A percentile compares a stretch with the other conserved stretches of the same genome.
Evolutionary conservation across 306 rosid genomes (phyloP).

Genomic region (Quercus robur): DNA sequence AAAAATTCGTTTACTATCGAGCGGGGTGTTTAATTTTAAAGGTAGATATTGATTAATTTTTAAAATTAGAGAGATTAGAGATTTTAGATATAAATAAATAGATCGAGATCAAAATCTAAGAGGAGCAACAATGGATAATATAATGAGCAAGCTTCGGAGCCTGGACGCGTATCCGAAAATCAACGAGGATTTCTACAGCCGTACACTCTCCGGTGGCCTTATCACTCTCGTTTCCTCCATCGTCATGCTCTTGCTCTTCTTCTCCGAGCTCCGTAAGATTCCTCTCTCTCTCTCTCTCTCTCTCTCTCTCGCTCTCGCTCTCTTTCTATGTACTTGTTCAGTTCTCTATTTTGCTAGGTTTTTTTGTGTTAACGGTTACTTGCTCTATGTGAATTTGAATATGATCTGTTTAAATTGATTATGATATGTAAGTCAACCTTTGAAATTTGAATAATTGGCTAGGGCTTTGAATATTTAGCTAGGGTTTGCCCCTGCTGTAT

Average conservation of each 20-base stretch:
- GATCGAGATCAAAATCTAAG: too few species aligned
- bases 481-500: neutral
- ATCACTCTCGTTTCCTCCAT: conserved; percentile 85
- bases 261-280: conserved; percentile 87
- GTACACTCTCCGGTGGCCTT: conserved; percentile 96
- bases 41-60: too few species aligned
- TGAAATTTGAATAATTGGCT: neutral
- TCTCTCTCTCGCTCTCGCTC: neutral
- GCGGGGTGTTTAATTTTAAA: too few species aligned
- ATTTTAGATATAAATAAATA: too few species aligned
- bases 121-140: conserved; percentile 47
- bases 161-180: conserved; percentile 95
- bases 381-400: neutral
- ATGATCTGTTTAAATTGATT: neutral
- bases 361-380: neutral
- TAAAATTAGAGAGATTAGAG: too few species aligned
- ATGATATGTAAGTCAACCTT: too few species aligned
- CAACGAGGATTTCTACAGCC: conserved; percentile 95
- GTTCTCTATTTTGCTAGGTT: neutral
- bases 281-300: neutral
- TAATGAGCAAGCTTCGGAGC: conserved; percentile 83
- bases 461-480: neutral
- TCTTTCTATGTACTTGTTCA: neutral
- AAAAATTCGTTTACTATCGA: too few species aligned
- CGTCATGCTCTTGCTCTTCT: conserved; percentile 82